Base-by-base conservation (phyloP, 495 filamentous ascomycete genomes). In the Penicillium desertorum region DNA sequence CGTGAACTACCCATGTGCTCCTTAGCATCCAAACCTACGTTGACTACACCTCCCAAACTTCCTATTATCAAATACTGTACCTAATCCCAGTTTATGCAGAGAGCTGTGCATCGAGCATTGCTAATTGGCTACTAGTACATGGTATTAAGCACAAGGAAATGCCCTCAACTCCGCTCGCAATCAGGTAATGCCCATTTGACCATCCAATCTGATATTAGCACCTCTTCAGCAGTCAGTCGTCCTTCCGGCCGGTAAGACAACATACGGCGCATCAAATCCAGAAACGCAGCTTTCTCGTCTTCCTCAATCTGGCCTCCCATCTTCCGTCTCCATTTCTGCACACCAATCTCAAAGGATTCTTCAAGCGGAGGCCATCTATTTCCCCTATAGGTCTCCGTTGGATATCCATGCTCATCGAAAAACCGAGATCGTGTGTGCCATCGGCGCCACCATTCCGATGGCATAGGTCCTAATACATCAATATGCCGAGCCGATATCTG, bases 181-280 rank as follows among this genome's bases (percentile, higher is more conserved):
- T 63, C 60, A 42, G 63, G 64, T 27, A 65, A 50, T 1, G 45
- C 54, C 67, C 62, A 70, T 34, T 62, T 63, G 0, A 64, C 58
- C 62, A 68, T 72, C 65, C 69, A 72, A 30, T 68, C 63, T 17
- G 64, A 70, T 32, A 61, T 29, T 7, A 70, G 52, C 1, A 70
- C 61, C 20, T 66, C 59, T 20, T 65, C 51, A 25, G 52, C 62
- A 11, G 61, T 66, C 5, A 39, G 46, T 36, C 69, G 60, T 16
- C 59, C 60, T 41, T 67, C 65, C 5, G 65, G 67, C 6, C 51
- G 48, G 37, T 65, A 72, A 14, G 42, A 11, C 46, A 70, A 45
- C 64, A 72, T 65, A n/a, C 59, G 54, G 4, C 66, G 64, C 61
- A 72, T 75, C 45, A 72, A 62, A 57, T 70, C 67, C 10, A 73